Conservation (phyloP, 1,139 yeast species). For the Geotrichum europaeum region DNA sequence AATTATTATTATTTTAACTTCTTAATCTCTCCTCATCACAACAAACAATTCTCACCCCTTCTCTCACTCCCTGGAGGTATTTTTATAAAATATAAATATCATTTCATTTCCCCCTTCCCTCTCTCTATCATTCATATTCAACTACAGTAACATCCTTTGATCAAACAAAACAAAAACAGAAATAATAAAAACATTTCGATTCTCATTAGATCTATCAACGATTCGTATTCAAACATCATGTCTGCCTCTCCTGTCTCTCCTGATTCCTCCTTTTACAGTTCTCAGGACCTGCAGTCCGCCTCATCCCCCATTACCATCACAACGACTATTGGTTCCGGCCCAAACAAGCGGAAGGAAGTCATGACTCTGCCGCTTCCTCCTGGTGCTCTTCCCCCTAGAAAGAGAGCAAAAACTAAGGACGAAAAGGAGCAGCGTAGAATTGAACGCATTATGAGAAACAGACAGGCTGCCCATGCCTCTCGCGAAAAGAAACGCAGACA, state of each 20-base stretch:
- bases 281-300: constrained; percentile 1
- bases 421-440: constrained; percentile 95
- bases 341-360: constrained; percentile 28
- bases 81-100: constrained; percentile 2
- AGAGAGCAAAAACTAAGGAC: constrained; percentile 92
- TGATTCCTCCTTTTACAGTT: neutral
- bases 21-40: neutral
- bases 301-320: constrained; percentile 15
- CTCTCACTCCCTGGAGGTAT: neutral
- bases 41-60: neutral
- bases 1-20: no score
- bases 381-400: constrained; percentile 77
- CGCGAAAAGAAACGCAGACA: constrained; percentile 94
- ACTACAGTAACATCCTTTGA: neutral
- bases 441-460: constrained; percentile 85
- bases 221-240: neutral
- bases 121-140: neutral
- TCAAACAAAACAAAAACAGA: neutral
- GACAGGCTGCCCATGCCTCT: constrained; percentile 96
- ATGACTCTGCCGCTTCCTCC: constrained; percentile 35
- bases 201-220: neutral
- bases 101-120: neutral
- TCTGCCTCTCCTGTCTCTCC: neutral
- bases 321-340: constrained; percentile 20
- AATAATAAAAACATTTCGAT: neutral